phyloP scores from a whole-genome alignment of 1,139 yeast genomes.

The Blastobotrys petasosporus region DNA sequence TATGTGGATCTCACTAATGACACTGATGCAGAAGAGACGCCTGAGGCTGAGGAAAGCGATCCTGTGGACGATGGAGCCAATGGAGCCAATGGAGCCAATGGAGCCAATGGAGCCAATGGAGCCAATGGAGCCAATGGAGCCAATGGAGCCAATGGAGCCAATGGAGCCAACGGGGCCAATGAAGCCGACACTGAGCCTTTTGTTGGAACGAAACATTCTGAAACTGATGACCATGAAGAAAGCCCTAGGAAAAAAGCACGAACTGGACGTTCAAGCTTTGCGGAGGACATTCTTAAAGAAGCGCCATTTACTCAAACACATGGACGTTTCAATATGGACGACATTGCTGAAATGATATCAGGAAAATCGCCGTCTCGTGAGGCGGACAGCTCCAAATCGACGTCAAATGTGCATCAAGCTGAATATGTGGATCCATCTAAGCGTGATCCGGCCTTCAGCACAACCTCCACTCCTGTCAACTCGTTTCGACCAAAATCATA shows the following conservation, averaged over 20 bases:
- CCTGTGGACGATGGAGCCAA: constrained; percentile 1
- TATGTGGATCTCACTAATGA: constrained; percentile 21
- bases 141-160: neutral
- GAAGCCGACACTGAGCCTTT: too few relatives aligned
- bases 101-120: neutral
- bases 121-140: neutral
- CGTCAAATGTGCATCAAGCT: neutral
- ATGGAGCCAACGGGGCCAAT: too few relatives aligned
- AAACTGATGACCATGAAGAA: neutral
- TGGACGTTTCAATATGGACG: constrained; percentile 38
- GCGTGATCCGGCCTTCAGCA: constrained; percentile 5
- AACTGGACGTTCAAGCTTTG: neutral
- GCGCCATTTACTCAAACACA: constrained; percentile 40
- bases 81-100: neutral
- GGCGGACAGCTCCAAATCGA: neutral
- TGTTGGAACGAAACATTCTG: neutral
- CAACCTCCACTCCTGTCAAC: constrained; percentile 14
- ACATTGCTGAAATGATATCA: constrained; percentile 20
- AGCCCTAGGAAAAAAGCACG: constrained; percentile 9
- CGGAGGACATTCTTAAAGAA: constrained; percentile 2
- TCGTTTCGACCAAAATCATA: constrained; percentile 10
- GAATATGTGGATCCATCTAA: constrained; percentile 4
- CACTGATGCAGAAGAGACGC: constrained; percentile 10
- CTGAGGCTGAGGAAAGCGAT: neutral
- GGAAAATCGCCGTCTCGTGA: constrained; percentile 1